These are phyloP conservation scores for Phytopythium helicoides DNA, from an alignment of 352 stramenopile species.

Conservation along the genomic window DNA sequence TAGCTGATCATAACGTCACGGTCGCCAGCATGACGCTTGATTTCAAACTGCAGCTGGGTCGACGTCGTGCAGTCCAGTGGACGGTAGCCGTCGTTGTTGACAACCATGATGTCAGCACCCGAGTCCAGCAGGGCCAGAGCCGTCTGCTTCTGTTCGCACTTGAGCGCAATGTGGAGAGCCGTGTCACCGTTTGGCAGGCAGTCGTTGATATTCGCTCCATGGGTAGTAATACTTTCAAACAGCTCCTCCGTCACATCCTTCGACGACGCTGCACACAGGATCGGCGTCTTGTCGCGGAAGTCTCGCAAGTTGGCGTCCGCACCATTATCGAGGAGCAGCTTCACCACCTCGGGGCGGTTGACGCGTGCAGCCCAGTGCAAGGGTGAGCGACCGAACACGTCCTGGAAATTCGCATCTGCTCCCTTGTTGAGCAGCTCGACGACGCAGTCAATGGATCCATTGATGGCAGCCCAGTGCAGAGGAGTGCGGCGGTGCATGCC, in stretches of 20 bases:
- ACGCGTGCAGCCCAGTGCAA: slow-evolving; percentile 67
- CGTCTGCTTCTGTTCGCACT: slow-evolving; percentile 57
- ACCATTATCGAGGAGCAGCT: slow-evolving; percentile 41
- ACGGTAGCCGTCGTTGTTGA: slow-evolving; percentile 63
- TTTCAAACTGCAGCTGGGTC: slow-evolving; percentile 77
- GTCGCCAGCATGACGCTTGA: slow-evolving; percentile 72
- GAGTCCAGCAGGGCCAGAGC: slow-evolving; percentile 56
- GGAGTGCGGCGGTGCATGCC: slow-evolving; percentile 68
- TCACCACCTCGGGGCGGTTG: slow-evolving; percentile 49
- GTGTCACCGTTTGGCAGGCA: slow-evolving; percentile 65
- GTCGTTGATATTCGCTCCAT: slow-evolving; percentile 68
- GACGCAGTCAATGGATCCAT: slow-evolving; percentile 36
- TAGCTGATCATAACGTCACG: slow-evolving; percentile 90
- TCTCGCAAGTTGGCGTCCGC: slow-evolving; percentile 60
- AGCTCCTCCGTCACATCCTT: slow-evolving; percentile 49
- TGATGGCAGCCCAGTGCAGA: slow-evolving; percentile 72
- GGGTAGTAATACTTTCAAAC: slow-evolving; percentile 45
- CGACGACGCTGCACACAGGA: slow-evolving; percentile 61
- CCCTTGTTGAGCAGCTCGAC: slow-evolving; percentile 44
- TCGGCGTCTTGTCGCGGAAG: slow-evolving; percentile 52
- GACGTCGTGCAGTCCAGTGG: slow-evolving; percentile 82
- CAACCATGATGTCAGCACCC: slow-evolving; percentile 60
- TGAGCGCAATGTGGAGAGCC: slow-evolving; percentile 73
- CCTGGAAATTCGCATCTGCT: slow-evolving; percentile 74
- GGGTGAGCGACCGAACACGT: slow-evolving; percentile 52